Base-by-base conservation (phyloP, 108 stramenopile species). In the Ochromonas danica region DNA sequence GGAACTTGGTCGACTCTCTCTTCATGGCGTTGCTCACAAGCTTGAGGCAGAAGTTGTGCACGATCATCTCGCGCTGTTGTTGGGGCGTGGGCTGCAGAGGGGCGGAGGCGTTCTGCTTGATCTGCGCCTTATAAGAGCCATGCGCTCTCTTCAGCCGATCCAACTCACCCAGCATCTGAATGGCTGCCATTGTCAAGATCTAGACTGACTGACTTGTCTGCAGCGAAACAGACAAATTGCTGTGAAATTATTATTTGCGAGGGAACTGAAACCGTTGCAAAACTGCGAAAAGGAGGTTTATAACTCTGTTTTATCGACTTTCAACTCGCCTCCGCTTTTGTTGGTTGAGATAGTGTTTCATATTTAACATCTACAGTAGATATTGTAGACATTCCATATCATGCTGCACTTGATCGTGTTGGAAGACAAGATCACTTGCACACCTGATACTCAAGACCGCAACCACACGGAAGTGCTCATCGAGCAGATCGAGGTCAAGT, bases 401-500 rank as follows among this genome's bases (percentile, higher is more conserved):
- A 79, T 79, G 78, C 67, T 79, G 62, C 27, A 70, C 14, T 63
- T 79, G 0, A 39, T 51, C 30, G 61, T 43, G 0, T 67, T 79
- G 39, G 60, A 61, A 0, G 78, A 79, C 36, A 63, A 60, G 30
- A 79, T 79, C 27, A 79, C 42, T n/a, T 41, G 42, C 17, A 36
- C 62, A 22, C 78, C 78, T 17, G 78, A 60, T n/a, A n/a, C n/a
- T n/a, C n/a, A n/a, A n/a, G n/a, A n/a, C n/a, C n/a, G n/a, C n/a
- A n/a, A n/a, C n/a, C n/a, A n/a, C n/a, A n/a, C n/a, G n/a, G n/a
- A 80, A 65, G 79, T 80, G 6, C 39, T 80, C 28, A 80, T 70
- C 25, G 79, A 80, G 71, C 67, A 80, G 39, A 70, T 80, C n/a
- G 79, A 80, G 17, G 36, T 33, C 1, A 80, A 80, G 70, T 80